Percentiles rank a stretch among this genome's conserved stretches.
These are phyloP conservation scores for Teratosphaeria viscida DNA, from an alignment of 2,329 filamentous ascomycete genomes.

Conservation along the genomic window DNA sequence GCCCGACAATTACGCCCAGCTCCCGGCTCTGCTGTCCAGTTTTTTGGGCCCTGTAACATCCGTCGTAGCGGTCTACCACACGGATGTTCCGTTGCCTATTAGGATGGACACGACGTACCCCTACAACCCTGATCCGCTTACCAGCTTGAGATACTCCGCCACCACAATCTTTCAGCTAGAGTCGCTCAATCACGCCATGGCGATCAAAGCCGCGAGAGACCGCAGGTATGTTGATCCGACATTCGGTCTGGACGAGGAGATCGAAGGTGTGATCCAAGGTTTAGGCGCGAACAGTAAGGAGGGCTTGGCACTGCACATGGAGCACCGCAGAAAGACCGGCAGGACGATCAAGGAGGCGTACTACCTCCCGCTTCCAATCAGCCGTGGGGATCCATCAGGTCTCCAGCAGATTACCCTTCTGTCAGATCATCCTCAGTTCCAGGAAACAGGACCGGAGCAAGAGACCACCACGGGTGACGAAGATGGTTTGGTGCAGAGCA, in stretches of 20 bases:
- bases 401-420: conserved; percentile 47
- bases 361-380: conserved; percentile 35
- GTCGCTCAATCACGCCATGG: conserved; percentile 63
- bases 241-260: conserved; percentile 67
- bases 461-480: conserved; percentile 34
- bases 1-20: conserved; percentile 37
- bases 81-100: conserved; percentile 55
- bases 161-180: conserved; percentile 71
- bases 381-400: conserved; percentile 3
- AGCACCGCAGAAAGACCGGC: conserved; percentile 75
- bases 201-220: conserved; percentile 63
- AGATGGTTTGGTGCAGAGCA: conserved; percentile 50
- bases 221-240: conserved; percentile 64
- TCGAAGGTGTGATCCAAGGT: conserved; percentile 69
- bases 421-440: conserved; percentile 66
- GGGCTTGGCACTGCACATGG: conserved; percentile 69
- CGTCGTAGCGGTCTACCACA: conserved; percentile 71
- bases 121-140: conserved; percentile 59
- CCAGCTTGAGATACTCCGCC: conserved; percentile 70
- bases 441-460: conserved; percentile 27
- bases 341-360: conserved; percentile 63
- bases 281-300: conserved; percentile 43
- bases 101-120: conserved; percentile 20
- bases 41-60: conserved; percentile 58
- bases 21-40: conserved; percentile 60